phyloP scores from a whole-genome alignment of 805 yeast genomes.

The Schwanniomyces sp. region DNA sequence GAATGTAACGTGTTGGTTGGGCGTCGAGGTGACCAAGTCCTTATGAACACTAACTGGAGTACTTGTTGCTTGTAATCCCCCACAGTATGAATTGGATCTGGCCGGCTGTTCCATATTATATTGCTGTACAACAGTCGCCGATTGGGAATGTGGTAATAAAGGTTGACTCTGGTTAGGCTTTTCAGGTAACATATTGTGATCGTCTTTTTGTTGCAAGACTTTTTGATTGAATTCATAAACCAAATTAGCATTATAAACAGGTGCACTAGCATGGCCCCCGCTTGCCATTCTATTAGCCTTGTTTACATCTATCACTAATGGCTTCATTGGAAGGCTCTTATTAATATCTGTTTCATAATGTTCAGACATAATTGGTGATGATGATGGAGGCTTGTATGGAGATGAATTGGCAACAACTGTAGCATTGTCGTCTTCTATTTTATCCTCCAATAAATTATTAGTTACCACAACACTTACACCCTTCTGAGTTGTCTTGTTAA shows the following conservation, averaged over 20 bases:
- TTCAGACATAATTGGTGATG: slow-evolving; percentile 2
- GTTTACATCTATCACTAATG: slow-evolving; percentile 16
- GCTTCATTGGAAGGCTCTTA: slow-evolving; percentile 12
- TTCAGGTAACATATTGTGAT: background rate
- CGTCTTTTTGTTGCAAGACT: slow-evolving; percentile 11
- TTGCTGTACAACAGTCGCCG: slow-evolving; percentile 15
- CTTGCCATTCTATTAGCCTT: slow-evolving; percentile 9
- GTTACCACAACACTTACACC: slow-evolving; percentile 10
- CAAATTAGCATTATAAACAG: slow-evolving; percentile 30
- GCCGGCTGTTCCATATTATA: background rate
- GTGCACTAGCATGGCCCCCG: slow-evolving; percentile 35
- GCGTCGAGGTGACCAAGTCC: background rate
- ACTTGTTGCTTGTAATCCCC: background rate
- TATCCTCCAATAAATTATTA: slow-evolving; percentile 8
- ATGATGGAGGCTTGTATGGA: slow-evolving; percentile 26
- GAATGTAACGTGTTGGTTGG: background rate
- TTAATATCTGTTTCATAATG: background rate
- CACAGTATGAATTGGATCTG: background rate
- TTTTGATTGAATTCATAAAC: slow-evolving; percentile 17
- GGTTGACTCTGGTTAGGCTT: background rate
- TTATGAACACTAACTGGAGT: background rate
- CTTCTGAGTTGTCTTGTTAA: slow-evolving; percentile 8
- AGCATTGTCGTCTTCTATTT: slow-evolving; percentile 31
- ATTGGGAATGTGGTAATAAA: slow-evolving; percentile 9
- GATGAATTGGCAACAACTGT: slow-evolving; percentile 43